Evolutionary conservation across 2,329 filamentous ascomycete species (phyloP).

Genomic region (Fusarium humuli): DNA sequence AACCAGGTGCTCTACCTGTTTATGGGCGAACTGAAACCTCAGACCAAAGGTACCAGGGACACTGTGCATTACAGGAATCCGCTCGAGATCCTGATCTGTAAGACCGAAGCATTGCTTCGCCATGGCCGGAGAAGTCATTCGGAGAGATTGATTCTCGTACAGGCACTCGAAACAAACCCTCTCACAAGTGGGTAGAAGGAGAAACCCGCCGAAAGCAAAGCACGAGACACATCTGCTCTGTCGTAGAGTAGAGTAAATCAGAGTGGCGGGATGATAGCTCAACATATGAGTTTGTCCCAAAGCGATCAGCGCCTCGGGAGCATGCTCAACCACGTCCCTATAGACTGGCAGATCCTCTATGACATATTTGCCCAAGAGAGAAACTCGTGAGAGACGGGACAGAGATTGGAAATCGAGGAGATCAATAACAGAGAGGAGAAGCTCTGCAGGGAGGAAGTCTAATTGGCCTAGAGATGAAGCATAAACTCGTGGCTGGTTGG

Average conservation of each 20-base stretch:
- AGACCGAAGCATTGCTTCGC: slow-evolving; percentile 45
- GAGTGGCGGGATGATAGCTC: slow-evolving; percentile 35
- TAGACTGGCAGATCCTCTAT: slow-evolving; percentile 50
- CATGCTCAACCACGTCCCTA: slow-evolving; percentile 58
- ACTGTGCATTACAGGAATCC: slow-evolving; percentile 37
- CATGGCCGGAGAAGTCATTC: slow-evolving; percentile 39
- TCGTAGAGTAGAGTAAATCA: slow-evolving; percentile 40
- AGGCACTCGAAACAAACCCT: slow-evolving; percentile 50
- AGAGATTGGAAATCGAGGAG: slow-evolving; percentile 48
- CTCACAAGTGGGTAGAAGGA: slow-evolving; percentile 50
- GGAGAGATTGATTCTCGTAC: slow-evolving; percentile 41
- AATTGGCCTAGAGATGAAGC: slow-evolving; percentile 45
- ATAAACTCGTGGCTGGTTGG: slow-evolving; percentile 14
- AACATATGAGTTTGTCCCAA: slow-evolving; percentile 43
- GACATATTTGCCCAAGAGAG: slow-evolving; percentile 40
- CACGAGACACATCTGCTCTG: slow-evolving; percentile 47
- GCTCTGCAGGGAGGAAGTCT: slow-evolving; percentile 44
- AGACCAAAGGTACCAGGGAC: slow-evolving; percentile 44
- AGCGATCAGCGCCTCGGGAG: slow-evolving; percentile 44
- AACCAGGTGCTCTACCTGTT: slow-evolving; percentile 40
- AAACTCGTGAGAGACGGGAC: slow-evolving; percentile 46
- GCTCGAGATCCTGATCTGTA: slow-evolving; percentile 35
- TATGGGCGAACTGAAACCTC: slow-evolving; percentile 28
- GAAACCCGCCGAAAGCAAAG: slow-evolving; percentile 46
- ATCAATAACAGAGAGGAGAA: slow-evolving; percentile 42